Conservation (phyloP, 805 yeast species). For the Metschnikowia drakensbergensis region DNA sequence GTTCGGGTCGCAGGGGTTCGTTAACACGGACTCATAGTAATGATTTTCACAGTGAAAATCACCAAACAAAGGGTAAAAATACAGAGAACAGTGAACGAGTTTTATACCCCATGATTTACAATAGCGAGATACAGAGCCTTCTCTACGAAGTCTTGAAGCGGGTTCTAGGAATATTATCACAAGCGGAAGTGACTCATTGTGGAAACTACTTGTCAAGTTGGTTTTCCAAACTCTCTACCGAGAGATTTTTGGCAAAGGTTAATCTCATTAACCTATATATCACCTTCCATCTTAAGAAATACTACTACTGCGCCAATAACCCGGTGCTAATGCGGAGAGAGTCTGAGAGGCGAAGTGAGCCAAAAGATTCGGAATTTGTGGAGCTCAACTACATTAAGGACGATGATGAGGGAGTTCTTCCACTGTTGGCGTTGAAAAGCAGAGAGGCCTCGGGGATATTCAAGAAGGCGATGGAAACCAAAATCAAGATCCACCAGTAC, state of each 20-base stretch:
- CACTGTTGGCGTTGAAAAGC: not conserved
- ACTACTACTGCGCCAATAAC: constrained; percentile 38
- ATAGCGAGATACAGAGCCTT: constrained; percentile 50
- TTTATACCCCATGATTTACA: constrained; percentile 28
- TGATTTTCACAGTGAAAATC: too few species aligned
- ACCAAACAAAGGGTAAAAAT: too few species aligned
- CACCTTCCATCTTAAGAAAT: constrained; percentile 66
- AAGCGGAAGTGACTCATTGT: constrained; percentile 36
- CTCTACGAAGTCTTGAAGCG: constrained; percentile 71
- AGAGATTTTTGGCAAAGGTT: constrained; percentile 49
- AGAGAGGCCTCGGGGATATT: not conserved
- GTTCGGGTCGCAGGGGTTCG: constrained; percentile 21
- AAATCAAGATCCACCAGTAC: constrained; percentile 55
- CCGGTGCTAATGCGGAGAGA: constrained; percentile 14
- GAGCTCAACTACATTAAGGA: constrained; percentile 16
- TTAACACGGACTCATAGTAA: not conserved
- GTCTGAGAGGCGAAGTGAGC: constrained; percentile 7
- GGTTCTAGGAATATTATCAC: constrained; percentile 62
- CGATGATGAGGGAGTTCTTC: constrained; percentile 11
- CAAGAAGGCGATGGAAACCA: constrained; percentile 20
- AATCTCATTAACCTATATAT: constrained; percentile 72
- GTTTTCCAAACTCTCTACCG: constrained; percentile 45
- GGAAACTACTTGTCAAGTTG: constrained; percentile 49
- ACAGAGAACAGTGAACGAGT: too few species aligned
- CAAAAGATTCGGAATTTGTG: constrained; percentile 4